phyloP scores from a whole-genome alignment of 1,139 yeast genomes.

The Suhomyces bribrorum region DNA sequence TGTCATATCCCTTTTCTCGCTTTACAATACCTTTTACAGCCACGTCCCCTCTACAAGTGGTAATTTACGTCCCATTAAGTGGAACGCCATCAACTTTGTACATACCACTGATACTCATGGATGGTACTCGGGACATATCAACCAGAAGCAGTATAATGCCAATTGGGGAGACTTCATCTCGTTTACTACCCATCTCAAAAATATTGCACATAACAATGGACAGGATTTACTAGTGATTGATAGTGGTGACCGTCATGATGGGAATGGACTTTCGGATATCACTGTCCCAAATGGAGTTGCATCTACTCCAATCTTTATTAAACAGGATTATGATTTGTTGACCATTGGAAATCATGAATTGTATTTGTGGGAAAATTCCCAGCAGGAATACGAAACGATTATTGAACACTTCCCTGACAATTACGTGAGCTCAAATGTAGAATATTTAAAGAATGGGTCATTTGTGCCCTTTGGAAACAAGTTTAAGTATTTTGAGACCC shows the following conservation, averaged over 20 bases:
- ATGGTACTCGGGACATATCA: conserved; percentile 87
- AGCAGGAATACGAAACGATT: conserved; percentile 63
- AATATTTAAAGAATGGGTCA: conserved; percentile 51
- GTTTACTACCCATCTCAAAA: conserved; percentile 55
- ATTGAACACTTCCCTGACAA: conserved; percentile 60
- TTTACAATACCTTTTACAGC: conserved; percentile 2
- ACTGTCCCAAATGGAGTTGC: conserved; percentile 68
- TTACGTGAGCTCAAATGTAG: conserved; percentile 83
- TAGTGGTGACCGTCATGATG: conserved; percentile 94
- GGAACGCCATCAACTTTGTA: conserved; percentile 77
- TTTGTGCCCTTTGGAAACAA: conserved; percentile 69
- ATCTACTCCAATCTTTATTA: conserved; percentile 63
- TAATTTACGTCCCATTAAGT: conserved; percentile 45
- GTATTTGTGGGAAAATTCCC: conserved; percentile 67
- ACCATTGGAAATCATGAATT: conserved; percentile 94
- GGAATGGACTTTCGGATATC: conserved; percentile 85
- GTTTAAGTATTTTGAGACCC: conserved; percentile 66
- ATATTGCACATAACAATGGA: conserved; percentile 42
- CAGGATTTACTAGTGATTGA: conserved; percentile 76
- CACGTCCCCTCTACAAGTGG: background rate
- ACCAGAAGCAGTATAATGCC: conserved; percentile 73
- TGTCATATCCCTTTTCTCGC: conserved; percentile 2
- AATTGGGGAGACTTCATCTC: conserved; percentile 94
- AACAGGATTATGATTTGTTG: conserved; percentile 72
- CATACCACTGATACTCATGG: conserved; percentile 97